phyloP scores from a whole-genome alignment of 441 rosid genomes.

The Croton setiger region DNA sequence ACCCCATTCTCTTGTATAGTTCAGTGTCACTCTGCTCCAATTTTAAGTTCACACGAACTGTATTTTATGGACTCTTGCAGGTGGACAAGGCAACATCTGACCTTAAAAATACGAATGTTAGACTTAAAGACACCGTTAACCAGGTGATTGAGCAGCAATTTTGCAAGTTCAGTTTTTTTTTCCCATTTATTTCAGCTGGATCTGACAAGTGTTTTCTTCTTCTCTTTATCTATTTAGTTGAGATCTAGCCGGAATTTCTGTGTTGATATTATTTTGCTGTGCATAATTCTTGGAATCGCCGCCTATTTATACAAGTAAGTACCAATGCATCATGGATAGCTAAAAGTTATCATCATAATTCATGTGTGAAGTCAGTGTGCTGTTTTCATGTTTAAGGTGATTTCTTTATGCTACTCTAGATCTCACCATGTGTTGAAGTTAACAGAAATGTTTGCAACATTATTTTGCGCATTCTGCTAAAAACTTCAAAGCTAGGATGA shows the following conservation, averaged over 20 bases:
- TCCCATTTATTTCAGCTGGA: conserved; percentile 13
- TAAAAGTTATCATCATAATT: conserved; percentile 1
- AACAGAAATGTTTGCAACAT: too few species aligned
- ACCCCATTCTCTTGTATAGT: conserved; percentile 11
- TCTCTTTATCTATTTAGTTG: conserved; percentile 50
- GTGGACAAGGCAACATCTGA: conserved; percentile 93
- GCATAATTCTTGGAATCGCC: conserved; percentile 83
- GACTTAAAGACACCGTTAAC: conserved; percentile 89
- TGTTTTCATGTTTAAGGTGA: background rate
- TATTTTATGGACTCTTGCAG: conserved; percentile 33
- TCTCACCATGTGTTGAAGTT: background rate
- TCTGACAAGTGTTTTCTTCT: conserved; percentile 28
- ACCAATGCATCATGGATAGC: conserved; percentile 16
- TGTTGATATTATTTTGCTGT: conserved; percentile 72
- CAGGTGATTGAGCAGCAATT: conserved; percentile 52
- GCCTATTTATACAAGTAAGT: conserved; percentile 96
- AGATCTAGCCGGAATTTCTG: conserved; percentile 96
- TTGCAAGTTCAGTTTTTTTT: conserved; percentile 16
- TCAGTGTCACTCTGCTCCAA: conserved; percentile 13
- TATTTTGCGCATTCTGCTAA: background rate
- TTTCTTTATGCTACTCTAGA: background rate
- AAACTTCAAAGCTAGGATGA: conserved; percentile 9
- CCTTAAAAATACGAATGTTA: conserved; percentile 88
- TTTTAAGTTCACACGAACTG: conserved; percentile 6
- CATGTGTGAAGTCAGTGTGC: background rate